Evolutionary conservation across 2,329 filamentous ascomycete genomes (phyloP), one percentile per base, ranked within the genome.

Genomic region (Neophaeococcomyces aloes): DNA sequence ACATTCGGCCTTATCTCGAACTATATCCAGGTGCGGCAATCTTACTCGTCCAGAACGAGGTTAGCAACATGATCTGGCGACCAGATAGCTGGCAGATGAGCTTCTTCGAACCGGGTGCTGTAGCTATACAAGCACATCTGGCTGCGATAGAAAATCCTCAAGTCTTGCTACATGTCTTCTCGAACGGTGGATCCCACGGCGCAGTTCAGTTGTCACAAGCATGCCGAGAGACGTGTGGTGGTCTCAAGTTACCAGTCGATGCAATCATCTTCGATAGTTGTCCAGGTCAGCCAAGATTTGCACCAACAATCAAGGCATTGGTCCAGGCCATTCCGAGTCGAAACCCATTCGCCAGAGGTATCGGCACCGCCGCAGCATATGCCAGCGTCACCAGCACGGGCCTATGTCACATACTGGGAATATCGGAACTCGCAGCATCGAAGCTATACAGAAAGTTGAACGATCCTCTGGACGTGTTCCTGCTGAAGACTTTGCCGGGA

Each of bases 121-220:
- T 61, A 21, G 59, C 68, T 13, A 49, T 74, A 34, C 60, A 59
- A 19, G 59, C 57, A 1, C 46, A 62, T 10, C 29, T 57, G 43
- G 14, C 57, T 53, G 21, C 40, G 29, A 37, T 32, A 15, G 14
- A 47, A 15, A 41, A 43, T 29, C 62, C 61, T 8, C 57, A 59
- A 25, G 57, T 74, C 13, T 60, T 75, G 2, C 53, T 71, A 10
- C 72, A 75, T 50, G 47, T 66, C 27, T 74, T 75, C 53, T 75
- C 72, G 30, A 75, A 76, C 49, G 72, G 72, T 42, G 73, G 72
- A 36, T 61, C 65, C 18, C 62, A 63, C 41, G 65, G 65, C 25
- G 63, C 69, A 14, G 57, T 57, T 25, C 58, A 61, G 29, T 53
- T 71, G 14, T 65, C 65, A 42, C 49, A 57, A 21, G 52, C 59